phyloP scores from a whole-genome alignment of 192 early-diverging fungal species.

The Backusella tarrabulga region DNA sequence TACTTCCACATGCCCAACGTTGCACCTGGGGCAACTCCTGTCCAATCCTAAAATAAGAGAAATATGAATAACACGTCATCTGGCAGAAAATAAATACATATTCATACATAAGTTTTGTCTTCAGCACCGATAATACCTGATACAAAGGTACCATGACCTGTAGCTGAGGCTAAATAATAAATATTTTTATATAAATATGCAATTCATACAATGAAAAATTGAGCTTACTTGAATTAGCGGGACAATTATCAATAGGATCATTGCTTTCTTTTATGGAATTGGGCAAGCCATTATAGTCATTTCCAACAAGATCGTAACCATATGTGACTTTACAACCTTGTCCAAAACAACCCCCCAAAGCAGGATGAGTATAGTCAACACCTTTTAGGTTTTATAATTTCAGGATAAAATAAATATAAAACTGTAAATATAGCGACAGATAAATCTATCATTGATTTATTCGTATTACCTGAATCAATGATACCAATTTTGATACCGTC shows the following conservation, averaged over 20 bases:
- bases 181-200: not conserved
- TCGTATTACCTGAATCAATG: slow-evolving; percentile 56
- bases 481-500: slow-evolving; percentile 64
- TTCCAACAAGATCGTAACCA: slow-evolving; percentile 66
- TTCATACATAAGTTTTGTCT: slow-evolving; percentile 20
- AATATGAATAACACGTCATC: not conserved
- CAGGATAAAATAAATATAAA: not conserved
- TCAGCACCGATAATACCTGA: slow-evolving; percentile 55
- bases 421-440: not conserved
- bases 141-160: slow-evolving; percentile 67
- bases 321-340: slow-evolving; percentile 56
- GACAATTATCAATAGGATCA: slow-evolving; percentile 55
- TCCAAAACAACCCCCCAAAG: slow-evolving; percentile 65
- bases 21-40: slow-evolving; percentile 65
- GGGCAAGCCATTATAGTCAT: slow-evolving; percentile 40
- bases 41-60: slow-evolving; percentile 37
- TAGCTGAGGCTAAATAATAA: slow-evolving; percentile 5
- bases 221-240: slow-evolving; percentile 18
- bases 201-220: not conserved
- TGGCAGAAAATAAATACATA: not conserved
- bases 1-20: slow-evolving; percentile 75
- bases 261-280: slow-evolving; percentile 30
- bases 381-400: slow-evolving; percentile 10
- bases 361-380: slow-evolving; percentile 61
- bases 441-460: not conserved